phyloP scores from a whole-genome alignment of 2,329 filamentous ascomycete species.

The Stachybotrys elegans region DNA sequence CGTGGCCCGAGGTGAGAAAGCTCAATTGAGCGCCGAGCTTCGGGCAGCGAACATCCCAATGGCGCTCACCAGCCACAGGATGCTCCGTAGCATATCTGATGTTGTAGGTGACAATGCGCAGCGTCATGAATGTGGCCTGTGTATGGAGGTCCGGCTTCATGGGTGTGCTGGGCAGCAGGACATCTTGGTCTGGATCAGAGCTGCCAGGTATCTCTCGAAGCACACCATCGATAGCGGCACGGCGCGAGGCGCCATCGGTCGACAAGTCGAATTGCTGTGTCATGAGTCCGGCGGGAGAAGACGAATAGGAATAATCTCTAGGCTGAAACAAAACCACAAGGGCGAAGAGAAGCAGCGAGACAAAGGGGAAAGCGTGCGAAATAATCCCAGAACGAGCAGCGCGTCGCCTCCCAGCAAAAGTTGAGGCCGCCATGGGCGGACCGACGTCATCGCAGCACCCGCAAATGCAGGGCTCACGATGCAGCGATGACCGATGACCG shows the following conservation, averaged over 20 bases:
- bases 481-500: no score
- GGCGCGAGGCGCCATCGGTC: background rate
- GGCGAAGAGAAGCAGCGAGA: background rate
- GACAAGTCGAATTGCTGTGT: background rate
- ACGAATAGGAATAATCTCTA: background rate
- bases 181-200: background rate
- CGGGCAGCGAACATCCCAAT: slow-evolving; percentile 49
- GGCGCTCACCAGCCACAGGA: slow-evolving; percentile 47
- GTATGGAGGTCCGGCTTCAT: background rate
- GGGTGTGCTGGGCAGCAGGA: background rate
- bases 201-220: background rate
- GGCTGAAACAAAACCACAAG: background rate
- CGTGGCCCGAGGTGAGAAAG: slow-evolving; percentile 40
- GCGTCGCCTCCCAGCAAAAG: background rate
- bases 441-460: background rate
- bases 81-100: slow-evolving; percentile 53
- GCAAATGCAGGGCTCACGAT: background rate
- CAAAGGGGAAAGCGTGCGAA: background rate
- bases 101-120: slow-evolving; percentile 60
- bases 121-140: background rate
- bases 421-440: background rate
- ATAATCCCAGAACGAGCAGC: background rate
- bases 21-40: slow-evolving; percentile 47
- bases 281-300: background rate
- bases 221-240: background rate